Evolutionary conservation across 345 rosid species (phyloP), one percentile per base, ranked within the genome.

Genomic region (Laguncularia racemosa): DNA sequence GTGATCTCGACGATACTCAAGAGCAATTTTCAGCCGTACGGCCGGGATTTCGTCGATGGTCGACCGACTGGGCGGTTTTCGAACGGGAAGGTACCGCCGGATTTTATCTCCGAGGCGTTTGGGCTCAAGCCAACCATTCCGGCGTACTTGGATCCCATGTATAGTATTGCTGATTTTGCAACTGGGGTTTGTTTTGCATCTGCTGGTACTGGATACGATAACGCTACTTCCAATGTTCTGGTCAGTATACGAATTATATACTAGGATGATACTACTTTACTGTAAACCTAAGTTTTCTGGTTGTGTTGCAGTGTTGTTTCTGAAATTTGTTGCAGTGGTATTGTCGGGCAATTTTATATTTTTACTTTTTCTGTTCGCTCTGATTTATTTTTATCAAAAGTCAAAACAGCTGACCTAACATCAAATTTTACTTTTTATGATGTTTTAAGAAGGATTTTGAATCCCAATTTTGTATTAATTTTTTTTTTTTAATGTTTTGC

Each of bases 201-300:
- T 8, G 86, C 86, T 7, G 86, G 81, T 12, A 76, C 86, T 23
- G 86, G 86, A 44, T 81, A 76, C 40, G 86, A 81, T 56, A 81
- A 71, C 55, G 69, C 70, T 49, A 81, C 86, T 28, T 62, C 86
- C 50, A 45, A 50, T 0, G 86, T 81, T 18, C 81, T 81, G 0
- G 86, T 81, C 69, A 76, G 83, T 62, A 3, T 49, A 15, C 17
- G 3, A 49, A 16, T 49, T 9, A 33, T 33, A 7, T 33, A 6
- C 40, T 33, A 33, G 2, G 40, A 33, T 33, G 4, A 7, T 33
- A 33, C 40, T 23, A n/a, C n/a, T 33, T 33, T 0, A 7, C 40
- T 33, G 7, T 33, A 33, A 33, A 4, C 7, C 40, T 33, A 26
- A 26, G 2, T 33, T 7, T 33, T 33, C 11, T 33, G 4, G 2